These are phyloP conservation scores for Candida coquimbonensis DNA, from an alignment of 805 yeast species.

Conservation along the genomic window DNA sequence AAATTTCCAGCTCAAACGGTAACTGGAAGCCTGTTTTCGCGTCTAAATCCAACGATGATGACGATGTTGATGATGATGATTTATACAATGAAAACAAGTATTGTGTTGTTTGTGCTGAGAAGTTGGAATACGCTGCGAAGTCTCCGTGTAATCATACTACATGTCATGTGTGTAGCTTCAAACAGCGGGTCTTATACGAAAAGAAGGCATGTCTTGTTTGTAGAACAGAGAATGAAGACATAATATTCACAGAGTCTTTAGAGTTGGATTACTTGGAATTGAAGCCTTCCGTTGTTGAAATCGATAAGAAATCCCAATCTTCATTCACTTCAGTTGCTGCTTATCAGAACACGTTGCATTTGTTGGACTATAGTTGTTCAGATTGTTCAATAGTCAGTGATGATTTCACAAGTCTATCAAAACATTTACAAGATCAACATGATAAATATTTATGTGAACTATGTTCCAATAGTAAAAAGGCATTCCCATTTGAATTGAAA, in stretches of 20 bases:
- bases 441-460: conserved; percentile 60
- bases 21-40: conserved; percentile 8
- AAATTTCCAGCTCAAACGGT: not conserved
- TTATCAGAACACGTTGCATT: conserved; percentile 37
- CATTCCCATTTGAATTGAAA: conserved; percentile 65
- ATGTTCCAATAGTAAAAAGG: conserved; percentile 71
- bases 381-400: conserved; percentile 23
- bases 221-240: conserved; percentile 55
- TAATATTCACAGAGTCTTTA: conserved; percentile 50
- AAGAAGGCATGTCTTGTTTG: conserved; percentile 79
- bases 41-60: not conserved
- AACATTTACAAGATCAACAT: conserved; percentile 63
- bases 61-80: conserved; percentile 19
- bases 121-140: conserved; percentile 53
- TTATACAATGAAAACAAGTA: conserved; percentile 34
- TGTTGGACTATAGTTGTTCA: conserved; percentile 50
- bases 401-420: conserved; percentile 50
- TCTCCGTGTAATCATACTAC: conserved; percentile 81
- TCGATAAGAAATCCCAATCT: not conserved
- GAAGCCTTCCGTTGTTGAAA: not conserved
- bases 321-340: conserved; percentile 49
- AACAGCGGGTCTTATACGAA: conserved; percentile 74
- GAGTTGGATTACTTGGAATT: conserved; percentile 33
- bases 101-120: conserved; percentile 84
- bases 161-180: conserved; percentile 75